Conservation (phyloP, 139 green algal genomes). For the Chlorella sp. region DNA sequence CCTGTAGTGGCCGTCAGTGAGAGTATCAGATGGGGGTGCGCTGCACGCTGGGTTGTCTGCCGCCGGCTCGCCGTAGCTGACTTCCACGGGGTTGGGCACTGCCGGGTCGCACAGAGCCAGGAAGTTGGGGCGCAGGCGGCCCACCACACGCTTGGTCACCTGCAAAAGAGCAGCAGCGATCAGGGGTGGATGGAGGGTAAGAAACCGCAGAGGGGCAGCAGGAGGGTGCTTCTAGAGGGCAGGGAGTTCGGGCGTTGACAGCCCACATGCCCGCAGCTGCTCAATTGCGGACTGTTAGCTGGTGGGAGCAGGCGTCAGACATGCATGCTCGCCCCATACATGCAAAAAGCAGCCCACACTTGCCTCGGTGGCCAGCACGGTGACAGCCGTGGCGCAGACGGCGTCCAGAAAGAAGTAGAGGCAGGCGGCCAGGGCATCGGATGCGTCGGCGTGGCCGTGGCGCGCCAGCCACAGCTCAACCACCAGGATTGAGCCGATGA, state of each 20-base stretch:
- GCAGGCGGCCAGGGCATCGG: slow-evolving; percentile 23
- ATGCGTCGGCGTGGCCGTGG: not conserved
- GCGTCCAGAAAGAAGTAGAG: slow-evolving; percentile 55
- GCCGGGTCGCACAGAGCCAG: slow-evolving; percentile 37
- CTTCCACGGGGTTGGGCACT: not conserved
- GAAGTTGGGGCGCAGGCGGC: slow-evolving; percentile 43
- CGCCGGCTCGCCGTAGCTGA: slow-evolving; percentile 13
- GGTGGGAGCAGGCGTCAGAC: no score
- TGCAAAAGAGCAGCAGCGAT: not conserved
- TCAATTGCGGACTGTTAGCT: no score
- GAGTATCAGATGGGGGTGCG: not conserved
- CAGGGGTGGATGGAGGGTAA: no score
- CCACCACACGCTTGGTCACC: slow-evolving; percentile 25
- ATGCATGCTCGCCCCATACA: no score
- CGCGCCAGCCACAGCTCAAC: slow-evolving; percentile 23
- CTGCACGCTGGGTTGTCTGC: slow-evolving; percentile 37
- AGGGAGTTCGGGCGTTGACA: not conserved
- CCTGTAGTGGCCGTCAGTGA: slow-evolving; percentile 40
- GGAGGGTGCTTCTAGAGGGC: not conserved
- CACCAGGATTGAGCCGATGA: slow-evolving; percentile 7
- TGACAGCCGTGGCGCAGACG: slow-evolving; percentile 39
- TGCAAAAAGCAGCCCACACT: no score
- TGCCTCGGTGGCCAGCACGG: slow-evolving; percentile 43
- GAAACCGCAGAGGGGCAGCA: not conserved
- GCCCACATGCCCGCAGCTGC: no score